Evolutionary conservation across 2,329 filamentous ascomycete species (phyloP), one percentile per base, ranked within the genome.

Genomic region (Stemphylium vesicarium): DNA sequence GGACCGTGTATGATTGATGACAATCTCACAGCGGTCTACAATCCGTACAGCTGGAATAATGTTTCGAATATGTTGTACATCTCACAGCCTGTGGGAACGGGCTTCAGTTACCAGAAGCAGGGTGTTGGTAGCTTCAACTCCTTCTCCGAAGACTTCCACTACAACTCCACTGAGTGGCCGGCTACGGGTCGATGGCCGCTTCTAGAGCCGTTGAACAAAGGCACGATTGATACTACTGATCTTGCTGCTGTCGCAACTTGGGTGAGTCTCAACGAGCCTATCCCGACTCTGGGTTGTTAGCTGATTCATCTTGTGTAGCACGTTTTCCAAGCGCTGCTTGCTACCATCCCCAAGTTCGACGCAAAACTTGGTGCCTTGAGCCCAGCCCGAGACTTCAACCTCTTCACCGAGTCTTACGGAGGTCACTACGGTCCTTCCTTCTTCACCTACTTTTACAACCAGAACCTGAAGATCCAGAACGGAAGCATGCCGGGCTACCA

Each of bases 1-100:
- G 63, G 64, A 9, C 60, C 68, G 24, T 67, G 64, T 48, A 51
- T 49, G 39, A 57, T 68, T 26, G 42, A 60, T 36, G 55, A 65
- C 6, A 62, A 67, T 12, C 42, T 66, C n/a, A 67, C 61, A 0
- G 49, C 60, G 12, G 50, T 48, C 4, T 75, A 77, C 67, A 88
- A 88, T 65, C 83, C 83, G 4, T 82, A 85, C 73, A 80, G 80
- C 8, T 88, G 84, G 83, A 85, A 80, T 62, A 81, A 85, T 56
- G 80, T 81, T 22, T 83, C 80, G 32, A 87, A 86, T 66, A 75
- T 88, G 71, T 74, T 88, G 9, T 88, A 86, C 72, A 76, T 88
- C 46, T 84, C 83, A 49, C 84, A 88, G 70, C 85, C 85, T 9
- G 75, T 84, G n/a, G 83, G 83, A 31, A 80, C 82, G 24, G 84